These are phyloP conservation scores for Stentor coeruleus DNA, from an alignment of 73 alveolate genomes.

Conservation along the genomic window DNA sequence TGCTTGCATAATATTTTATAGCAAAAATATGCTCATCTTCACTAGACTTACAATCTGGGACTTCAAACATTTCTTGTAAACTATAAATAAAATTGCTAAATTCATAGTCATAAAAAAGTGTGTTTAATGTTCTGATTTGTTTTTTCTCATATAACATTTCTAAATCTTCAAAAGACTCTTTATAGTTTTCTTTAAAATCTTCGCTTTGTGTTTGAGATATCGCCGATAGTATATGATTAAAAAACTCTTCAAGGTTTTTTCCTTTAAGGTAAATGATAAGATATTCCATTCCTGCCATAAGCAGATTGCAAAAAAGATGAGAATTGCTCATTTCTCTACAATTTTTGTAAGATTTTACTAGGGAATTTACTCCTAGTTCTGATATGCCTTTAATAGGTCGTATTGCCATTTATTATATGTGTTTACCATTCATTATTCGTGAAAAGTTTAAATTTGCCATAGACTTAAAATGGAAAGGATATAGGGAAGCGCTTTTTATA, in stretches of 20 bases:
- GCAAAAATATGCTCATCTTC: neutral
- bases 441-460: too few species aligned
- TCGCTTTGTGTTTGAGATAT: neutral
- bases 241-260: neutral
- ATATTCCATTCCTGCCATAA: neutral
- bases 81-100: too few species aligned
- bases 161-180: neutral
- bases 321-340: neutral
- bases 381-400: neutral
- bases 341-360: too few species aligned
- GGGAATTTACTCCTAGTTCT: neutral
- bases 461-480: too few species aligned
- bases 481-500: too few species aligned
- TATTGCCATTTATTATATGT: neutral
- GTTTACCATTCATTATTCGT: too few species aligned
- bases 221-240: neutral
- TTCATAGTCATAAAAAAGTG: neutral
- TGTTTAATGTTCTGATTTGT: neutral
- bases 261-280: neutral
- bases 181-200: neutral
- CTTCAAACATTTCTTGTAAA: slow-evolving; percentile 1
- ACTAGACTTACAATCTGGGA: neutral
- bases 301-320: neutral
- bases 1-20: neutral
- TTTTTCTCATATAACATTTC: neutral